These are phyloP conservation scores for Yarrowia sp. DNA, from an alignment of 805 yeast species.

Conservation along the genomic window DNA sequence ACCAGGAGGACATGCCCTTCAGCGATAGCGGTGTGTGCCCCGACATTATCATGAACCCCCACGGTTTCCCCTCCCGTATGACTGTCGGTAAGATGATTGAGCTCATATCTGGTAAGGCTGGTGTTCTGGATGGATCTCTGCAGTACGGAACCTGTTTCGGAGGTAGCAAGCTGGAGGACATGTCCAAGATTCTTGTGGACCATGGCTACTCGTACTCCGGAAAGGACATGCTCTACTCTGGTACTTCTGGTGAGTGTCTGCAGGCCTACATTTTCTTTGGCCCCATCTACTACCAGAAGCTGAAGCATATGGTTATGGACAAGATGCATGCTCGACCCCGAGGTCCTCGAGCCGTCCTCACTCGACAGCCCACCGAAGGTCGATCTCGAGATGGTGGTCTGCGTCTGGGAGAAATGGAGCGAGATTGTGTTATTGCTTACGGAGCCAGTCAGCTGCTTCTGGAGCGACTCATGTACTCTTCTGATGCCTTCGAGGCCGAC, in stretches of 20 bases:
- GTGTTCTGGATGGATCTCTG: conserved; percentile 84
- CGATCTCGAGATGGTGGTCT: conserved; percentile 98
- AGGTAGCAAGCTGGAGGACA: conserved; percentile 92
- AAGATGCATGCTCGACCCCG: conserved; percentile 99
- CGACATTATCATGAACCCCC: conserved; percentile 98
- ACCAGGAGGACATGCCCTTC: conserved; percentile 95
- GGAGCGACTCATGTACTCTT: conserved; percentile 92
- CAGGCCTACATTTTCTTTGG: conserved; percentile 98
- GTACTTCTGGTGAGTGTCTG: conserved; percentile 94
- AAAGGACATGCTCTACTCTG: conserved; percentile 95
- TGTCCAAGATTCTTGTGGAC: conserved; percentile 85
- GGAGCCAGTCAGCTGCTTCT: conserved; percentile 94
- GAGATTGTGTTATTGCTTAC: conserved; percentile 98
- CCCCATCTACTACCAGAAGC: conserved; percentile 95
- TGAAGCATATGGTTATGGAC: conserved; percentile 98
- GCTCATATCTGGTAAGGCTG: conserved; percentile 94
- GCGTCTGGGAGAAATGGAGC: conserved; percentile 98
- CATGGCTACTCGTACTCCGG: conserved; percentile 94
- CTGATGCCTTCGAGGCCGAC: conserved; percentile 97
- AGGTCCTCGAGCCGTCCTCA: conserved; percentile 96
- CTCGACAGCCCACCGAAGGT: conserved; percentile 99
- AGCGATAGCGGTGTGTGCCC: conserved; percentile 90
- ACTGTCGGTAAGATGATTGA: conserved; percentile 99
- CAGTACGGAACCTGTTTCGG: conserved; percentile 99
- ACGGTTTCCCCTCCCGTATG: conserved; percentile 99